Base-by-base conservation (phyloP, 192 early-diverging fungal genomes). In the Chytriomyces confervae region DNA sequence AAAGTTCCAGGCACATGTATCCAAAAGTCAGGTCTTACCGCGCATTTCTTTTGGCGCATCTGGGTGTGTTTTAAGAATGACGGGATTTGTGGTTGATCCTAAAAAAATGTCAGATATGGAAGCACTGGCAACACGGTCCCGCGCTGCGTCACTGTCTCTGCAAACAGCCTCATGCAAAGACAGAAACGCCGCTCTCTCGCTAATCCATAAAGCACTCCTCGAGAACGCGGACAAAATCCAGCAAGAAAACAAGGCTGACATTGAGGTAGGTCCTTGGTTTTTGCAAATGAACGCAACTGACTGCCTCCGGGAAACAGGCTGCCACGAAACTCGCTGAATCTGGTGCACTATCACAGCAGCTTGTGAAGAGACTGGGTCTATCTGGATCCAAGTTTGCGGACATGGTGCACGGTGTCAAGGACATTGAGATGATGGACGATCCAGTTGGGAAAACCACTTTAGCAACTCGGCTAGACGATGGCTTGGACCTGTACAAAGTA, bases 341-440 rank as follows among this genome's bases (percentile, higher is more conserved):
- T 6, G 96, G 95, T 7, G 88, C 86, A 11, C 86, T 97, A 5
- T 93, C 93, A 1, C 49, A 77, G 0, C 90, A 95, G 5, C 86
- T 97, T 27, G 94, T 92, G 84, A 95, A 94, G 77, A 91, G 97
- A 6, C 88, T 98, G 7, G 97, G 97, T 81, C 88, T 99, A 23
- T 77, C 75, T 8, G 92, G 89, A 23, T 93, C 94, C 78, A 99
- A 99, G 83, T 97, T 89, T 69, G 83, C 92, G 36, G 88, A 93
- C 10, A 90, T 99, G 80, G 81, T 97, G 57, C 89, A 95, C 67
- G 97, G 97, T 29, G 92, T 99, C 1, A 81, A 88, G 62, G 97
- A 99, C 77, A 94, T 99, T 57, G 93, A 90, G 74, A 78, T 87
- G 16, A 89, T 99, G 51, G 78, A 87, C 7, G 96, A 98, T 76